Evolutionary conservation across 352 stramenopile genomes (phyloP).

Genomic region (Globisporangium heterothallicum): DNA sequence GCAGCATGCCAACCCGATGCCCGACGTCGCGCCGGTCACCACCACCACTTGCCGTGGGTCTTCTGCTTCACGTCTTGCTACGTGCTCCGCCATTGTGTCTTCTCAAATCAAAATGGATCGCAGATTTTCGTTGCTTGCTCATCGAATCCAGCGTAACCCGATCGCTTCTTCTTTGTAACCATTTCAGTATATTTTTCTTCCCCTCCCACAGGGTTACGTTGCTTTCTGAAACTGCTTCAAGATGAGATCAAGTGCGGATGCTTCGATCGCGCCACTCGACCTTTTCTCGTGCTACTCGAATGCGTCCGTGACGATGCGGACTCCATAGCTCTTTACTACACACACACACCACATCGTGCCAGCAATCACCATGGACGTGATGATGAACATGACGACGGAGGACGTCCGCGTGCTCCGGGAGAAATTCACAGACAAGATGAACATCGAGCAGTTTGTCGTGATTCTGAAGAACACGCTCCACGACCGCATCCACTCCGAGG

Average conservation of each 20-base stretch:
- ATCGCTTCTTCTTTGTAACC: background rate
- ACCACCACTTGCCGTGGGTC: slow-evolving; percentile 16
- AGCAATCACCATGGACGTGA: slow-evolving; percentile 60
- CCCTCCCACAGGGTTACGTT: too few species aligned
- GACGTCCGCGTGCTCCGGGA: slow-evolving; percentile 55
- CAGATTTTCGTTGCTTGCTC: background rate
- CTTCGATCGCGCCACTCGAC: too few species aligned
- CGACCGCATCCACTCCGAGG: slow-evolving; percentile 52
- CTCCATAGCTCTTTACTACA: too few species aligned
- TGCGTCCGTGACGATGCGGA: background rate
- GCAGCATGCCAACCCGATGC: slow-evolving; percentile 30
- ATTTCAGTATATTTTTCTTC: too few species aligned
- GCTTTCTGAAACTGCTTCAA: too few species aligned
- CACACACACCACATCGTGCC: background rate
- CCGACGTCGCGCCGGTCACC: slow-evolving; percentile 28
- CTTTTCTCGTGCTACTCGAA: too few species aligned
- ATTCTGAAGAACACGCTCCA: slow-evolving; percentile 68
- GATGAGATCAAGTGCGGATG: too few species aligned
- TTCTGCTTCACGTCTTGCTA: background rate
- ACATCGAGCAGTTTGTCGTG: slow-evolving; percentile 59
- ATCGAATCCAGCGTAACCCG: background rate
- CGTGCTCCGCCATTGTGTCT: background rate
- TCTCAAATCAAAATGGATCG: background rate
- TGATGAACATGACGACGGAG: slow-evolving; percentile 84
- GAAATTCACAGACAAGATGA: slow-evolving; percentile 46